Conservation (phyloP, 2,329 filamentous ascomycete genomes). For the Aspergillus viridinutans region DNA sequence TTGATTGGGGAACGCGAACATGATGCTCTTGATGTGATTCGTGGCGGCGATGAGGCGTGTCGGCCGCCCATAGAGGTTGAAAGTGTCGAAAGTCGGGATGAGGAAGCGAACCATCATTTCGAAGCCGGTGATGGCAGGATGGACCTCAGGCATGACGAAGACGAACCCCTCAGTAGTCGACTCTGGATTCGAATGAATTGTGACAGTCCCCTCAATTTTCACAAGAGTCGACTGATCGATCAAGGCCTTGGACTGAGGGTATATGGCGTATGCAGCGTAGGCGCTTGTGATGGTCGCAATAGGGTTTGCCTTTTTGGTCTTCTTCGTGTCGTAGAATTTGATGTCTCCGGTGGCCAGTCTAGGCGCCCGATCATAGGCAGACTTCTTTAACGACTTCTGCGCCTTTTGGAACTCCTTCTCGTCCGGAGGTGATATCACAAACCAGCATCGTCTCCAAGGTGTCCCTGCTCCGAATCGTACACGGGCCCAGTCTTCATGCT, state of each 20-base stretch:
- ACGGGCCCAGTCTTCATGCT: constrained; percentile 86
- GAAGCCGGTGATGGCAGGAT: constrained; percentile 87
- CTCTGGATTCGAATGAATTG: constrained; percentile 74
- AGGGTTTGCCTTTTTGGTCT: constrained; percentile 84
- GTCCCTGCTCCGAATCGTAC: constrained; percentile 94
- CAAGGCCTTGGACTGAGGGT: constrained; percentile 87
- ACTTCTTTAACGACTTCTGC: constrained; percentile 74
- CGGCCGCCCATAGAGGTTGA: constrained; percentile 84
- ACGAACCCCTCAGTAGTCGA: constrained; percentile 86
- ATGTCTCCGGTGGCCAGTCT: constrained; percentile 78
- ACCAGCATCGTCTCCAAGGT: constrained; percentile 96
- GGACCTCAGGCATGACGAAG: constrained; percentile 94
- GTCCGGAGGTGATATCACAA: constrained; percentile 84
- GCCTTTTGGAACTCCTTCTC: constrained; percentile 86
- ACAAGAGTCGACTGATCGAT: constrained; percentile 92
- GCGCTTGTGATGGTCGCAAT: constrained; percentile 90
- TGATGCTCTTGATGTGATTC: constrained; percentile 80
- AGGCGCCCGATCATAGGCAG: constrained; percentile 71
- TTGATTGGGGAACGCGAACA: constrained; percentile 96
- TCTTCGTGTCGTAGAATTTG: constrained; percentile 92
- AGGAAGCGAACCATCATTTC: constrained; percentile 92
- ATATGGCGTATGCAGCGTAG: constrained; percentile 90
- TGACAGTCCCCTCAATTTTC: constrained; percentile 88
- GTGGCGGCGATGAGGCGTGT: constrained; percentile 81
- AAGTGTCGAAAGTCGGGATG: constrained; percentile 91